Evolutionary conservation across 1,284 basidiomycete species (phyloP).

Genomic region (Mrakiaceae sp.): DNA sequence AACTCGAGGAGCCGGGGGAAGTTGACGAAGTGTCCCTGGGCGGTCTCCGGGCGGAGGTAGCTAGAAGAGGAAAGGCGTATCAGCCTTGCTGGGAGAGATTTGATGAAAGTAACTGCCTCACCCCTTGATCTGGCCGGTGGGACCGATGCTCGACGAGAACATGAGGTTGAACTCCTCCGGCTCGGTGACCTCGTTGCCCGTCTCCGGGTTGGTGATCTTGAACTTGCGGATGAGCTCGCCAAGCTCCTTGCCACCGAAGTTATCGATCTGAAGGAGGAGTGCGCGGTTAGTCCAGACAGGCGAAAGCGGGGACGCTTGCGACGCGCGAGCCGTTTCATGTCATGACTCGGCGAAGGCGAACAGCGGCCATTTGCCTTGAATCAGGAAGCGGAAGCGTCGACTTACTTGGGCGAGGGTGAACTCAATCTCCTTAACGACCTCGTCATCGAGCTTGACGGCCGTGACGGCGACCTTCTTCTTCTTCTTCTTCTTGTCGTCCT

Average conservation of each 20-base stretch:
- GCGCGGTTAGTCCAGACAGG: not conserved
- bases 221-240: constrained; percentile 76
- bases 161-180: constrained; percentile 97
- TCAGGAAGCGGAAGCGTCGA: constrained; percentile 15
- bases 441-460: constrained; percentile 67
- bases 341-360: no score
- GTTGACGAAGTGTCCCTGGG: constrained; percentile 98
- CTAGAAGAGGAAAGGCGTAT: constrained; percentile 34
- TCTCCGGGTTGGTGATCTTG: constrained; percentile 81
- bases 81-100: not conserved
- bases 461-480: constrained; percentile 66
- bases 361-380: not conserved
- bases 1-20: constrained; percentile 94
- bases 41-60: constrained; percentile 94
- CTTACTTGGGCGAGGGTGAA: constrained; percentile 69
- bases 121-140: constrained; percentile 94
- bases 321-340: no score
- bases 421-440: constrained; percentile 66
- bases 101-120: constrained; percentile 31
- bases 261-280: constrained; percentile 64
- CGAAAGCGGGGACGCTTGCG: no score
- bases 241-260: constrained; percentile 80
- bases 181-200: constrained; percentile 80
- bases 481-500: constrained; percentile 60
- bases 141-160: constrained; percentile 95